These are phyloP conservation scores for Tolypocladium ovalisporum DNA, from an alignment of 2,329 filamentous ascomycete species.

Conservation along the genomic window DNA sequence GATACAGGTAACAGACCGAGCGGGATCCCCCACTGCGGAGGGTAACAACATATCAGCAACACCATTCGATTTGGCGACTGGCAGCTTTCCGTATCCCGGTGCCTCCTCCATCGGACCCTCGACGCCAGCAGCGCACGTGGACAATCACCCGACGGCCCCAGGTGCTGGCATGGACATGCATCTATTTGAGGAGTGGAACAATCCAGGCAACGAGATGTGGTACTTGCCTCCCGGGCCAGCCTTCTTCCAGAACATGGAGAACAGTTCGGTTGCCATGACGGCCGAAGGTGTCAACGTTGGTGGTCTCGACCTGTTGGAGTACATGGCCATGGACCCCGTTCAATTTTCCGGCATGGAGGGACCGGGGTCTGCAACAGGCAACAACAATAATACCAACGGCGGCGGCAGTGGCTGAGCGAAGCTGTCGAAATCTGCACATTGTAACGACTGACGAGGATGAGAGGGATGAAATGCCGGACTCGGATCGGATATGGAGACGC, in stretches of 20 bases:
- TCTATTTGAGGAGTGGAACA: conserved; percentile 45
- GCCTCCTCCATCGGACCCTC: conserved; percentile 37
- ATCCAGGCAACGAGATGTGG: conserved; percentile 51
- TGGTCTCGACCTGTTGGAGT: conserved; percentile 55
- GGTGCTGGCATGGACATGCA: conserved; percentile 22
- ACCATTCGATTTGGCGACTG: conserved; percentile 45
- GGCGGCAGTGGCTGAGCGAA: background rate
- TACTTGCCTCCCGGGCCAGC: conserved; percentile 53
- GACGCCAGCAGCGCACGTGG: conserved; percentile 33
- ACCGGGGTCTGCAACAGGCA: conserved; percentile 7
- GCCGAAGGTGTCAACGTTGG: conserved; percentile 57
- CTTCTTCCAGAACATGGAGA: conserved; percentile 54
- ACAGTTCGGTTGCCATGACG: conserved; percentile 52
- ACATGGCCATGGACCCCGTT: conserved; percentile 50
- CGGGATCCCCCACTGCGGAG: conserved; percentile 19
- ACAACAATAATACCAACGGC: background rate
- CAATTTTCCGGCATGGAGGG: conserved; percentile 26
- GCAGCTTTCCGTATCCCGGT: conserved; percentile 44
- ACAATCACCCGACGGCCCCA: conserved; percentile 13
- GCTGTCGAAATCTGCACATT: background rate
- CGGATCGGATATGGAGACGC: background rate
- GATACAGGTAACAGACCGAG: conserved; percentile 21
- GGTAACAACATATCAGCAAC: conserved; percentile 49
- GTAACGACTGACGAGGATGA: background rate
- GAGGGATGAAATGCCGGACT: background rate